Evolutionary conservation across 2,329 filamentous ascomycete species (phyloP).

Genomic region (Fusarium chuoi): DNA sequence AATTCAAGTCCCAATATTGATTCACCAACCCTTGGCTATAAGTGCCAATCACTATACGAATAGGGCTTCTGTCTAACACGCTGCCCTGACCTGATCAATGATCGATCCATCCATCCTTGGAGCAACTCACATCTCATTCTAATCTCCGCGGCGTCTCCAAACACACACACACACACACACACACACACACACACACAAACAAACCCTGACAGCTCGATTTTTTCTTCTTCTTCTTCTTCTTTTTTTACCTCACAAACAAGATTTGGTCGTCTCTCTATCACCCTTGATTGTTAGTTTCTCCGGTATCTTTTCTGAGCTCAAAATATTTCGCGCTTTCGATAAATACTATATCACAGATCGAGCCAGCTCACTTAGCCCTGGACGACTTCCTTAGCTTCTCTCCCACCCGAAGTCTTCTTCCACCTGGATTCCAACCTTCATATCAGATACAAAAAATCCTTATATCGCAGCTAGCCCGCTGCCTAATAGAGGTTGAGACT

Average conservation of each 20-base stretch:
- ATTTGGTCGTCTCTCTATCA: background rate
- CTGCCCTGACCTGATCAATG: slow-evolving; percentile 30
- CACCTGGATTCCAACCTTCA: background rate
- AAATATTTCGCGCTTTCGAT: background rate
- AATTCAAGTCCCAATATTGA: background rate
- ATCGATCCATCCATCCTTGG: background rate
- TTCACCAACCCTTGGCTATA: background rate
- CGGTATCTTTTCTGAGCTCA: background rate
- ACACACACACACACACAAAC: background rate
- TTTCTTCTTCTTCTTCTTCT: background rate
- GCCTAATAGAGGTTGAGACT: background rate
- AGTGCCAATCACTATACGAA: background rate
- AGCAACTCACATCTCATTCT: slow-evolving; percentile 3
- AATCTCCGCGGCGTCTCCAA: slow-evolving; percentile 1
- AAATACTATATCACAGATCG: background rate
- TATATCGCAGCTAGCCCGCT: background rate
- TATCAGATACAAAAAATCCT: background rate
- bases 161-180: background rate
- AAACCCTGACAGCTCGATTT: background rate
- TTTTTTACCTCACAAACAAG: background rate
- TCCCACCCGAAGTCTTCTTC: background rate
- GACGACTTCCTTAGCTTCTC: background rate
- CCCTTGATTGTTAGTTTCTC: background rate
- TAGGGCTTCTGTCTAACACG: slow-evolving; percentile 19
- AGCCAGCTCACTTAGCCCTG: background rate